Conservation (phyloP, 148 eudicot species). For the Rhododendron ferrugineum region DNA sequence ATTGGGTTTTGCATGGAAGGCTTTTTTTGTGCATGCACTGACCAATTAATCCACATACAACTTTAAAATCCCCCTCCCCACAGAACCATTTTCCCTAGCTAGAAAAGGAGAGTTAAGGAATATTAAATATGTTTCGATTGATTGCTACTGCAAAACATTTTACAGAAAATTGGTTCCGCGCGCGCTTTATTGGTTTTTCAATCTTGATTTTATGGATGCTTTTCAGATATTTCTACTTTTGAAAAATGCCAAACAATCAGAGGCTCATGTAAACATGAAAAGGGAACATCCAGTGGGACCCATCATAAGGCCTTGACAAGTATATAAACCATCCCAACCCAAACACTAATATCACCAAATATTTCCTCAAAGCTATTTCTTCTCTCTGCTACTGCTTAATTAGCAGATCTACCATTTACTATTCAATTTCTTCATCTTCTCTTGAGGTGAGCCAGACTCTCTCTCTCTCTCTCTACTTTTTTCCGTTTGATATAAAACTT, state of each 20-base stretch:
- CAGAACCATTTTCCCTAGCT: neutral
- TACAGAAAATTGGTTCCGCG: neutral
- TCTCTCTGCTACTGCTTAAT: neutral
- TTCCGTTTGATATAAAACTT: neutral
- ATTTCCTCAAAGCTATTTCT: neutral
- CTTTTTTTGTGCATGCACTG: constrained; percentile 14
- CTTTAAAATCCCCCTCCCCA: neutral
- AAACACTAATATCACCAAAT: constrained; percentile 27
- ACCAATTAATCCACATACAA: neutral
- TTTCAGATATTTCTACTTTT: constrained; percentile 8
- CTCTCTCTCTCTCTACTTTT: neutral
- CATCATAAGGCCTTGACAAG: constrained; percentile 19
- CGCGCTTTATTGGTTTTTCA: neutral
- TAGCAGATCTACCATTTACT: neutral
- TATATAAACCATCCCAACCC: constrained; percentile 29
- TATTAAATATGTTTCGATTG: too few relatives aligned
- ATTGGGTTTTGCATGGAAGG: neutral
- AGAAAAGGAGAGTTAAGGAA: neutral
- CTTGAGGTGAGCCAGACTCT: constrained; percentile 16
- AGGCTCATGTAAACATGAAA: constrained; percentile 13
- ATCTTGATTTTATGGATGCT: neutral
- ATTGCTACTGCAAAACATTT: neutral
- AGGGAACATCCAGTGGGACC: constrained; percentile 23
- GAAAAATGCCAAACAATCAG: constrained; percentile 14
- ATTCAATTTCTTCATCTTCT: neutral